Conservation (phyloP, 768 basidiomycete genomes). For the Cyclocybe aegerita region DNA sequence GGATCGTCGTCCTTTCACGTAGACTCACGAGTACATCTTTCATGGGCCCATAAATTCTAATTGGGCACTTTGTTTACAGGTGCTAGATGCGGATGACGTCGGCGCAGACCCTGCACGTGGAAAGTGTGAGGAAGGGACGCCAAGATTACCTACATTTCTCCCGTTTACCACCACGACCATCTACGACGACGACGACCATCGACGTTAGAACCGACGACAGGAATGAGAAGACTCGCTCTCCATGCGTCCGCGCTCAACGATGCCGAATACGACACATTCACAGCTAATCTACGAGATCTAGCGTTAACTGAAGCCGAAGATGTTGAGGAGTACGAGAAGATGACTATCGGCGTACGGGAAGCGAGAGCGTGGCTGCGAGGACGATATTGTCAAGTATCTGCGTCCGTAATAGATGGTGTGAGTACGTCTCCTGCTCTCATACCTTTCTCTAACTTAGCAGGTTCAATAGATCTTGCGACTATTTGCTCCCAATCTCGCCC, state of each 20-base stretch:
- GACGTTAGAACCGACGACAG: too few species aligned
- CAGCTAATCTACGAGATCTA: constrained; percentile 57
- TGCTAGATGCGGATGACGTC: too few species aligned
- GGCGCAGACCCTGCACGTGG: too few species aligned
- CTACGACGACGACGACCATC: too few species aligned
- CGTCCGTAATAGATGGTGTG: constrained; percentile 59
- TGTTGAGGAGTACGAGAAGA: constrained; percentile 44
- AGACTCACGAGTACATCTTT: too few species aligned
- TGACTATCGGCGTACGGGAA: constrained; percentile 60
- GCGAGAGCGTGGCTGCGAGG: constrained; percentile 76
- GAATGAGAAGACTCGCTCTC: constrained; percentile 62
- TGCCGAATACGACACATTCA: constrained; percentile 69
- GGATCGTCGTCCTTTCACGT: too few species aligned
- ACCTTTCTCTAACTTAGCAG: background rate
- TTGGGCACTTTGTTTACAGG: too few species aligned
- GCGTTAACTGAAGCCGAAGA: constrained; percentile 33
- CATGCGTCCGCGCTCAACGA: constrained; percentile 79
- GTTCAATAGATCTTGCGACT: constrained; percentile 59
- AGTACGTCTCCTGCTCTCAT: constrained; percentile 16
- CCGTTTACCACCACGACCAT: too few species aligned
- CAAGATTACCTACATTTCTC: too few species aligned
- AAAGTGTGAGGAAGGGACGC: too few species aligned
- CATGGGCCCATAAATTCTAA: too few species aligned
- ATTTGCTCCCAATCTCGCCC: constrained; percentile 56
- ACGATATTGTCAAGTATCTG: constrained; percentile 55